These are phyloP conservation scores for Rhodocollybia butyracea DNA, from an alignment of 768 basidiomycete genomes.

Conservation along the genomic window DNA sequence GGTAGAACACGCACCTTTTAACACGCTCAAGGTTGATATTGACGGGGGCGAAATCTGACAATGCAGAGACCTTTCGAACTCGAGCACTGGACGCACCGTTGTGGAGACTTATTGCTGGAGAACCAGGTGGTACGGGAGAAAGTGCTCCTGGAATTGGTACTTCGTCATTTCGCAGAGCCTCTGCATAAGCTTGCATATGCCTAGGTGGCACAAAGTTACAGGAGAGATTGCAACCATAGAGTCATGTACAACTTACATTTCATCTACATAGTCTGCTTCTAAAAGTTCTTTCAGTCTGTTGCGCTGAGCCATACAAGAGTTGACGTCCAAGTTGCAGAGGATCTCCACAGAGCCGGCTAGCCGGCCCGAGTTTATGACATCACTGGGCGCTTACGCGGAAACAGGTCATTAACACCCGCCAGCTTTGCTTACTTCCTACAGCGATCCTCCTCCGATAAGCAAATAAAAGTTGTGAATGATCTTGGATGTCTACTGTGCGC, in stretches of 20 bases:
- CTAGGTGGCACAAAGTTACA: constrained; percentile 19
- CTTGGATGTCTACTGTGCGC: too few relatives aligned
- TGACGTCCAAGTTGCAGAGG: background rate
- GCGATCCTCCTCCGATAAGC: too few relatives aligned
- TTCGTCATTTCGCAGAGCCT: constrained; percentile 68
- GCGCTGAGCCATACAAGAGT: background rate
- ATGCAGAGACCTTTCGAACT: constrained; percentile 75
- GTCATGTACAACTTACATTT: constrained; percentile 56
- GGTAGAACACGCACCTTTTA: constrained; percentile 51
- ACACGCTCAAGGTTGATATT: constrained; percentile 87
- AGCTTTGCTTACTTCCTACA: too few relatives aligned
- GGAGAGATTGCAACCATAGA: background rate
- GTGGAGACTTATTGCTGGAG: constrained; percentile 25
- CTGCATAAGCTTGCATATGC: constrained; percentile 70
- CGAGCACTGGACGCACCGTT: constrained; percentile 47
- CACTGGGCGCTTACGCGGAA: too few relatives aligned
- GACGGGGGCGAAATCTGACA: constrained; percentile 89
- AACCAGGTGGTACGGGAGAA: constrained; percentile 38
- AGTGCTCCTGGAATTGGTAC: constrained; percentile 32
- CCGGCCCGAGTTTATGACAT: too few relatives aligned
- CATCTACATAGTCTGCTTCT: constrained; percentile 61
- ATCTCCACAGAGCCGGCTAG: too few relatives aligned
- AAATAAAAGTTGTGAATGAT: too few relatives aligned
- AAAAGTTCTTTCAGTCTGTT: constrained; percentile 26
- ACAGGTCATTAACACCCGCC: too few relatives aligned